A percentile compares a stretch with the other conserved stretches of the same genome.
phyloP scores from a whole-genome alignment of 352 stramenopile genomes.

The Phytophthora litchii region DNA sequence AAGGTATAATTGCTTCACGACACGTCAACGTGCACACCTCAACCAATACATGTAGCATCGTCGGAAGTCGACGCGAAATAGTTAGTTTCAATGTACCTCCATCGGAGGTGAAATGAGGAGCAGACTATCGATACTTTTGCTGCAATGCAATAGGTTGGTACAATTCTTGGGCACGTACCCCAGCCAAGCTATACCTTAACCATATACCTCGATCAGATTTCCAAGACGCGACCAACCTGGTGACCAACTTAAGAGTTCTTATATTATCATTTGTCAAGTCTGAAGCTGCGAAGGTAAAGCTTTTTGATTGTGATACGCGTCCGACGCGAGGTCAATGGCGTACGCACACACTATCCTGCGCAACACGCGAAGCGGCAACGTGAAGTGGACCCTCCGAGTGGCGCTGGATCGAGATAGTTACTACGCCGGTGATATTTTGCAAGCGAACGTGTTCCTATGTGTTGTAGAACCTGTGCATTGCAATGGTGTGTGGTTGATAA shows the following conservation, averaged over 20 bases:
- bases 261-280: neutral
- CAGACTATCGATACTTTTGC: neutral
- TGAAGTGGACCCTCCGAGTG: conserved; percentile 22
- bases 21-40: neutral
- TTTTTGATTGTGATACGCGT: neutral
- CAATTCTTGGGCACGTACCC: neutral
- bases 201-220: conserved; percentile 4
- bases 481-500: conserved; percentile 8
- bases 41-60: neutral
- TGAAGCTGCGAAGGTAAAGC: neutral
- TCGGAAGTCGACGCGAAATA: conserved; percentile 10
- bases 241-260: neutral
- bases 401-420: conserved; percentile 20
- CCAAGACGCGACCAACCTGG: conserved; percentile 1
- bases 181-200: too few relatives aligned
- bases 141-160: neutral
- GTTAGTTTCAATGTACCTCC: too few relatives aligned
- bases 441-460: conserved; percentile 23
- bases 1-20: neutral
- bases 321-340: neutral
- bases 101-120: too few relatives aligned
- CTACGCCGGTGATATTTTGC: conserved; percentile 17
- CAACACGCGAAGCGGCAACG: conserved; percentile 12
- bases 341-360: conserved; percentile 11
- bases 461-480: conserved; percentile 18